Conservation (phyloP, 2,329 filamentous ascomycete species). For the Sporothrix inflata region DNA sequence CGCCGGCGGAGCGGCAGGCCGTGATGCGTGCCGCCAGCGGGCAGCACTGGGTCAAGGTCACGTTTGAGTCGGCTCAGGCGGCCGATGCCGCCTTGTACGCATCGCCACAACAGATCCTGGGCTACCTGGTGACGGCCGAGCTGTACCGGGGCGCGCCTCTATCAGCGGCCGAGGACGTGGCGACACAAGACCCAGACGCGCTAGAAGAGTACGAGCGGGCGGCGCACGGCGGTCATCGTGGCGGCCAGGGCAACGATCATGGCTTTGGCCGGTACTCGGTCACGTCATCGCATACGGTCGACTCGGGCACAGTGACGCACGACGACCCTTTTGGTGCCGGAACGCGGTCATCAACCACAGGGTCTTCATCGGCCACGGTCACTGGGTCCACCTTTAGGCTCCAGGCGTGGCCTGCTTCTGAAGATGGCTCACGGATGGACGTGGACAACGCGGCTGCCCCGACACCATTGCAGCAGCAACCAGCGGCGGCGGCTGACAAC, state of each 20-base stretch:
- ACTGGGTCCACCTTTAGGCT: constrained; percentile 27
- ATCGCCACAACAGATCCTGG: constrained; percentile 72
- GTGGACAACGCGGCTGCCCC: not conserved
- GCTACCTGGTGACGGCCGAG: constrained; percentile 72
- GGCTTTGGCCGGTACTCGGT: constrained; percentile 38
- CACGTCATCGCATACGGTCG: constrained; percentile 60
- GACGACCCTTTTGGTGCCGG: constrained; percentile 37
- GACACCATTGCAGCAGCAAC: constrained; percentile 20
- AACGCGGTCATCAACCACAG: constrained; percentile 10
- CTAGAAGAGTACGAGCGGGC: constrained; percentile 26
- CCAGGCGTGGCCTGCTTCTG: constrained; percentile 8
- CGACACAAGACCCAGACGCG: constrained; percentile 59
- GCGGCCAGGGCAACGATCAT: constrained; percentile 41
- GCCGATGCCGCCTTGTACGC: constrained; percentile 70
- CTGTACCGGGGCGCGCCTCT: constrained; percentile 63
- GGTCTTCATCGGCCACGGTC: constrained; percentile 29
- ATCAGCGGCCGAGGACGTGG: constrained; percentile 65
- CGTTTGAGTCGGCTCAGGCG: constrained; percentile 73
- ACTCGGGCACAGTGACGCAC: constrained; percentile 57
- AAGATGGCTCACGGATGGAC: not conserved
- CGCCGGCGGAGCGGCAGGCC: constrained; percentile 72
- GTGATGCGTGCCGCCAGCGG: constrained; percentile 76
- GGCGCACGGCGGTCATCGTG: not conserved
- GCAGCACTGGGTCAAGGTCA: constrained; percentile 89
- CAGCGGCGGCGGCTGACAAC: constrained; percentile 37